Evolutionary conservation across 257 asterid genomes (phyloP), one percentile per base, ranked within the genome.

Genomic region (Nicotiana noctiflora): DNA sequence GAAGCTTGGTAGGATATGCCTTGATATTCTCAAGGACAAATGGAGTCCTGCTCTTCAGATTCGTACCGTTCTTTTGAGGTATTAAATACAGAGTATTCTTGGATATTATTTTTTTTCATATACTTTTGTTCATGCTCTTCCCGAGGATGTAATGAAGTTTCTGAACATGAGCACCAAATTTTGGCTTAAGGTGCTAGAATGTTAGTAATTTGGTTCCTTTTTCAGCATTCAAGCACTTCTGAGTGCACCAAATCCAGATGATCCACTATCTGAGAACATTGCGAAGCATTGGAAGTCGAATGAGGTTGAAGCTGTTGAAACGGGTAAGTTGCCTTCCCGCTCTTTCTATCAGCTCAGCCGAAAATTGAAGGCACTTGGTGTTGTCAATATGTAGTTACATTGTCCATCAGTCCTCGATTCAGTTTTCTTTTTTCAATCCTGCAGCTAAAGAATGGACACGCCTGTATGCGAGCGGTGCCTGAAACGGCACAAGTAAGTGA

Each of bases 1-100:
- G 88, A 91, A 96, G 99, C 99, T 96, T 84, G 99, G 99, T 84
- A 94, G 99, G 91, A 96, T 96, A 84, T 96, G 99, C 88, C 94
- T 96, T 29, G 99, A 96, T 85, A 96, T 96, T 82, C 98, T 96
- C 0, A 96, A 96, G 87, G 99, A 96, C 92, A 96, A 96, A 75
- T 96, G 99, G 99, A 96, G 99, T 83, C 99, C 99, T 8, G 99
- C 99, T 25, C 99, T 96, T 88, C 99, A 96, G 91, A 96, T 96
- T 75, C 93, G 99, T 87, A 96, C 99, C 25, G 64, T 63, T 51
- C 82, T 53, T 23, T 79, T 61, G 82, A 79, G 82, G 75, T 60
- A 40, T 44, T 62, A 52, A 62, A 18, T 79, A 37, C 46, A 1
- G 25, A 15, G 1, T 34, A n/a, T 56, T 61, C 49, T 60, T 23